These are phyloP conservation scores for Citrus australasica DNA, from an alignment of 345 rosid genomes.

Conservation along the genomic window DNA sequence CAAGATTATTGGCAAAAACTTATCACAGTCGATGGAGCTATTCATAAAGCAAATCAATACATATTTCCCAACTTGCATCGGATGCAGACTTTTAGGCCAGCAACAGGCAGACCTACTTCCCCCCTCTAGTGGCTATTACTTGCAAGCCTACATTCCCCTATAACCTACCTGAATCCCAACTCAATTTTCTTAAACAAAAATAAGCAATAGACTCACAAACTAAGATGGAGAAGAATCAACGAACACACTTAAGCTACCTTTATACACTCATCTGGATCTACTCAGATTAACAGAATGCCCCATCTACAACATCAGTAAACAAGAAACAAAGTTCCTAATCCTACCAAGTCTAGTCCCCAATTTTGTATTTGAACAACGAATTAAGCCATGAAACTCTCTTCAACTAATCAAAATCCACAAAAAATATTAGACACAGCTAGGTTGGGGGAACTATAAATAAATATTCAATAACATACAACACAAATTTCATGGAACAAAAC, in stretches of 20 bases:
- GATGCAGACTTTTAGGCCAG: neutral
- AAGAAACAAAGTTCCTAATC: neutral
- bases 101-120: neutral
- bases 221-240: neutral
- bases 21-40: neutral
- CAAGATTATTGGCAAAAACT: neutral
- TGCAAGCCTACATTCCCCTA: neutral
- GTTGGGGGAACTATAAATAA: neutral
- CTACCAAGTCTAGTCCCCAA: neutral
- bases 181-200: neutral
- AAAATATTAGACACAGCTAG: neutral
- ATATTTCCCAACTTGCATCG: neutral
- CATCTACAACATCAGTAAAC: neutral
- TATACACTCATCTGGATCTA: neutral
- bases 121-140: neutral
- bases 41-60: neutral
- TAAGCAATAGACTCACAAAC: neutral
- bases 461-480: neutral
- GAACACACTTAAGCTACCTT: neutral
- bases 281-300: neutral
- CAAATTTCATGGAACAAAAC: neutral
- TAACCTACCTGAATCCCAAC: neutral
- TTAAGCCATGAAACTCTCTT: neutral
- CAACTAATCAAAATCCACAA: too few species aligned
- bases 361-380: neutral